Conservation (phyloP, 2,329 filamentous ascomycete genomes). For the Plectosphaerella sp. region DNA sequence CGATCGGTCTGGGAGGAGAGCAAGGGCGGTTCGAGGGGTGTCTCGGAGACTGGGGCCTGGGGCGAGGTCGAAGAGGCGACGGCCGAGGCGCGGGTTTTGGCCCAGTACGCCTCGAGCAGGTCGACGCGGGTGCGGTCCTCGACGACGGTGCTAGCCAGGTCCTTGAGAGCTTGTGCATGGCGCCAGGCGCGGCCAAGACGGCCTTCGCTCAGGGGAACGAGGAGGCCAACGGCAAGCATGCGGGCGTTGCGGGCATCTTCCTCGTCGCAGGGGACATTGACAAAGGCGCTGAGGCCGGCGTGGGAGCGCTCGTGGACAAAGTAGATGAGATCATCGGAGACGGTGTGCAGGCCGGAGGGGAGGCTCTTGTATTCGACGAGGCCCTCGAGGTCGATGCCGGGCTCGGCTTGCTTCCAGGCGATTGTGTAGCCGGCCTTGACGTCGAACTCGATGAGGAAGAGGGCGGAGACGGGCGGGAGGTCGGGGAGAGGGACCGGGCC, state of each 20-base stretch:
- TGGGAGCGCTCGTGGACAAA: constrained; percentile 79
- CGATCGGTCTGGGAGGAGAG: constrained; percentile 25
- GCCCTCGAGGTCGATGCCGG: constrained; percentile 72
- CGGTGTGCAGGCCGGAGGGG: constrained; percentile 86
- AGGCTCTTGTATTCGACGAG: constrained; percentile 95
- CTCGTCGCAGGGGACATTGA: constrained; percentile 76
- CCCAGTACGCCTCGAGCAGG: constrained; percentile 78
- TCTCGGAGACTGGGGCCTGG: constrained; percentile 24
- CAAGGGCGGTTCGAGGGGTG: constrained; percentile 49
- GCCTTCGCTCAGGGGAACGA: constrained; percentile 83
- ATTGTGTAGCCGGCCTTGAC: constrained; percentile 90
- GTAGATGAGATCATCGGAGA: constrained; percentile 85
- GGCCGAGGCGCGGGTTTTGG: constrained; percentile 45
- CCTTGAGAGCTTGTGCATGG: constrained; percentile 72
- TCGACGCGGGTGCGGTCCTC: constrained; percentile 58
- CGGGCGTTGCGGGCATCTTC: constrained; percentile 76
- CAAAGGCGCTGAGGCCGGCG: constrained; percentile 87
- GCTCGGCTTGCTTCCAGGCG: constrained; percentile 73
- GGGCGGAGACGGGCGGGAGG: constrained; percentile 63
- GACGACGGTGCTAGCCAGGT: constrained; percentile 66
- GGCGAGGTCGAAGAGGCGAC: constrained; percentile 22
- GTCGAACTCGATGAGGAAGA: constrained; percentile 89
- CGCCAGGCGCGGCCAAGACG: constrained; percentile 85
- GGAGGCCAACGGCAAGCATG: constrained; percentile 83
- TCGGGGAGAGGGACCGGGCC: constrained; percentile 34